Conservation (phyloP, 192 early-diverging fungal species). For the Coemansia sp. region DNA sequence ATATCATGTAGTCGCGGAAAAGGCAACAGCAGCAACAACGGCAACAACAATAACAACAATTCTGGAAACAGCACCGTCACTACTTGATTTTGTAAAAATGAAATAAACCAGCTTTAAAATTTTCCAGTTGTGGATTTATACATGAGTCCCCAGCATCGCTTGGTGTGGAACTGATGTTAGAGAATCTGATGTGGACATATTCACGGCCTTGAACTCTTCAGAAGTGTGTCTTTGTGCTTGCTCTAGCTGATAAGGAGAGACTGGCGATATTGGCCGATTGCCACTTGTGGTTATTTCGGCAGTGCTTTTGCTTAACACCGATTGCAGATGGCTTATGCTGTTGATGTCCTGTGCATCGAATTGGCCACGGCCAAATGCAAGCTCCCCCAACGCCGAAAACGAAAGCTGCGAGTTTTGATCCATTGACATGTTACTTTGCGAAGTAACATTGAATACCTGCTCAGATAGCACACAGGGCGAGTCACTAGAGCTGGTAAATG, state of each 20-base stretch:
- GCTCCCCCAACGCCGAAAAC: constrained; percentile 30
- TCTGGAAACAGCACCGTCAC: constrained; percentile 1
- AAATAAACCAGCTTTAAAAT: too few relatives aligned
- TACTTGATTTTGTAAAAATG: too few relatives aligned
- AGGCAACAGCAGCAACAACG: constrained; percentile 9
- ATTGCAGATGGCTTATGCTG: constrained; percentile 36
- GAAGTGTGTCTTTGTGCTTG: constrained; percentile 33
- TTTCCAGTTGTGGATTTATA: too few relatives aligned
- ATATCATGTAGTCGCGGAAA: constrained; percentile 7
- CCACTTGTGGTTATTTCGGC: constrained; percentile 14
- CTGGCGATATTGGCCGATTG: constrained; percentile 40
- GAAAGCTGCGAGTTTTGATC: constrained; percentile 32
- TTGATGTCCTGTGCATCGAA: constrained; percentile 37
- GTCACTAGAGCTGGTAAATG: constrained; percentile 27
- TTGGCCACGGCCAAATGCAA: constrained; percentile 27
- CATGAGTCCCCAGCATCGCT: too few relatives aligned
- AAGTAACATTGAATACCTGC: constrained; percentile 29
- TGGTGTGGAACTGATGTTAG: too few relatives aligned
- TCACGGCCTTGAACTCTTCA: constrained; percentile 29
- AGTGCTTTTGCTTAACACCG: constrained; percentile 29
- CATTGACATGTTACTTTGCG: constrained; percentile 21
- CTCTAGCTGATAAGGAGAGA: constrained; percentile 49
- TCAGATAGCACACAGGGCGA: constrained; percentile 29
- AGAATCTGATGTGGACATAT: constrained; percentile 6
- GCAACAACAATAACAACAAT: neutral